Conservation (phyloP, 768 basidiomycete species). For the Lenzites betulinus region DNA sequence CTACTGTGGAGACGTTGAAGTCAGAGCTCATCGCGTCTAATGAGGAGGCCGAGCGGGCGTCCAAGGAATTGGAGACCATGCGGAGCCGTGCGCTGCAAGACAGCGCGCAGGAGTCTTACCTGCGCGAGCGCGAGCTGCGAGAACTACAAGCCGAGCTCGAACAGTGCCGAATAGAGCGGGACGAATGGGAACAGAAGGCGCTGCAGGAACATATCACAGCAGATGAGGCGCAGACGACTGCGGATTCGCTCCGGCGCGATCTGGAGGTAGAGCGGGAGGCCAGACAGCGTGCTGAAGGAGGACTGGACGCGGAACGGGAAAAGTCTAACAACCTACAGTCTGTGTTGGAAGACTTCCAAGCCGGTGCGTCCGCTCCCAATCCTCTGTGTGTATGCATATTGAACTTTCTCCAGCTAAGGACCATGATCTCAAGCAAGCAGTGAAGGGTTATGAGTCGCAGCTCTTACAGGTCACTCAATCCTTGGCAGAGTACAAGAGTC, state of each 20-base stretch:
- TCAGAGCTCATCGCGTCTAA: slow-evolving; percentile 76
- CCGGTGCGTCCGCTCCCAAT: slow-evolving; percentile 49
- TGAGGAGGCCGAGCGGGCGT: slow-evolving; percentile 70
- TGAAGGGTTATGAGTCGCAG: slow-evolving; percentile 79
- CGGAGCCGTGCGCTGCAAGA: slow-evolving; percentile 67
- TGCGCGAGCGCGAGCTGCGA: slow-evolving; percentile 78
- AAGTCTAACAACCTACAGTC: slow-evolving; percentile 84
- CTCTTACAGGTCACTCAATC: slow-evolving; percentile 69
- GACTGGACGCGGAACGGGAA: slow-evolving; percentile 69
- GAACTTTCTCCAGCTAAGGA: slow-evolving; percentile 67
- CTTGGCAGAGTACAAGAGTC: slow-evolving; percentile 87
- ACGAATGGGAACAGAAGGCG: slow-evolving; percentile 65
- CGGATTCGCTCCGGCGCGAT: slow-evolving; percentile 61
- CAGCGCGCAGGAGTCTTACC: slow-evolving; percentile 64
- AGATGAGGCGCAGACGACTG: slow-evolving; percentile 66
- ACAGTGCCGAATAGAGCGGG: slow-evolving; percentile 78
- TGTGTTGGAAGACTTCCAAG: slow-evolving; percentile 94
- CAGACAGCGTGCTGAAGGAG: slow-evolving; percentile 53
- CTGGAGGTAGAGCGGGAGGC: slow-evolving; percentile 66
- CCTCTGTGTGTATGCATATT: slow-evolving; percentile 15
- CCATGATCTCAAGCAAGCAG: slow-evolving; percentile 82
- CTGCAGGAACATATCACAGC: slow-evolving; percentile 66
- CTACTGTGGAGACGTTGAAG: slow-evolving; percentile 78
- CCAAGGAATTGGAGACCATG: slow-evolving; percentile 67
- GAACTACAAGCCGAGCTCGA: slow-evolving; percentile 89